Conservation (phyloP, 2,329 filamentous ascomycete genomes). For the Coleophoma crateriformis region DNA sequence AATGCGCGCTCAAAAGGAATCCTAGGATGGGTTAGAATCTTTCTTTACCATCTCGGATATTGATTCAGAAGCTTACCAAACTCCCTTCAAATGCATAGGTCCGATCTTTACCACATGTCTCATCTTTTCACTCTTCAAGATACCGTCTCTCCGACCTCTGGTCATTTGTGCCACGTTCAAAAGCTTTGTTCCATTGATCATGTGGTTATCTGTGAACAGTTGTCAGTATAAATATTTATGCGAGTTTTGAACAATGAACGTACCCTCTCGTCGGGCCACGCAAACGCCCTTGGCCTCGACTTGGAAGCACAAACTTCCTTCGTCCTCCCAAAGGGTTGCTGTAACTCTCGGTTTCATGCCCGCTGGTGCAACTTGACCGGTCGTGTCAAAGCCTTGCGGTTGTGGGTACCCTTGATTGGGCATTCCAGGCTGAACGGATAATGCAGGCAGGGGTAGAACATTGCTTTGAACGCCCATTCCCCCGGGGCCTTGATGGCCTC, state of each 20-base stretch:
- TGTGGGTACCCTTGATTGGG: constrained; percentile 42
- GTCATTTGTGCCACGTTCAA: constrained; percentile 98
- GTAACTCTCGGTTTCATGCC: constrained; percentile 97
- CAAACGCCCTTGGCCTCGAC: constrained; percentile 96
- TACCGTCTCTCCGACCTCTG: constrained; percentile 87
- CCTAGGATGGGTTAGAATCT: constrained; percentile 43
- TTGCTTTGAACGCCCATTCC: constrained; percentile 62
- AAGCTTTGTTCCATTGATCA: constrained; percentile 98
- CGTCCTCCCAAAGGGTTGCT: constrained; percentile 96
- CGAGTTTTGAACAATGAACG: constrained; percentile 14
- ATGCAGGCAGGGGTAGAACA: constrained; percentile 61
- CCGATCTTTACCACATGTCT: constrained; percentile 98
- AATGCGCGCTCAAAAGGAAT: constrained; percentile 97
- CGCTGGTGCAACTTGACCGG: constrained; percentile 86
- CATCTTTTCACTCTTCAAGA: constrained; percentile 95
- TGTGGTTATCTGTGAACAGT: constrained; percentile 72
- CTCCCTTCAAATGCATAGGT: constrained; percentile 97
- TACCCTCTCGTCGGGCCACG: constrained; percentile 88
- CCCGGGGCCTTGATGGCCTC: constrained; percentile 62
- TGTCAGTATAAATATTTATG: constrained; percentile 4
- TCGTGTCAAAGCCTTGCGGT: constrained; percentile 61
- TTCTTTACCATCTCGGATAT: background rate
- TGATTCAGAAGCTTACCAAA: constrained; percentile 63
- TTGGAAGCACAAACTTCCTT: constrained; percentile 95
- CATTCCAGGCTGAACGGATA: constrained; percentile 43